Evolutionary conservation across 2,329 filamentous ascomycete species (phyloP), one percentile per base, ranked within the genome.

Genomic region (Curvularia sp.): DNA sequence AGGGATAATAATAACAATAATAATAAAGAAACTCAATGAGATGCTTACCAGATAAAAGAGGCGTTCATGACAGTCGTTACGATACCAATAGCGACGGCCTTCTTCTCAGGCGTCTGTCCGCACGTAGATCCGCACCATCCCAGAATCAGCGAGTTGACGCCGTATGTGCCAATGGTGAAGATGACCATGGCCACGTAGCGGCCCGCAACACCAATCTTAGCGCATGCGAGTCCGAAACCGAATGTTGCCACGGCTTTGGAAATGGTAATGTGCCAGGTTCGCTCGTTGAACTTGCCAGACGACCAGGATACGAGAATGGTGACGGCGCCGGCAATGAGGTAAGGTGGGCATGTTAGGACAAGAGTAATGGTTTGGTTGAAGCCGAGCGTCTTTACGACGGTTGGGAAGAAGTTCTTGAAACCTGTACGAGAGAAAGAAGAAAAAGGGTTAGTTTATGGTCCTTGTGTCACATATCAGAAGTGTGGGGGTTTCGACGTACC

Each of bases 331-430:
- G 68, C 68, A 23, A 70, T 68, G 36, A 69, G 61, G 49, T 70
- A 69, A 3, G 68, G 66, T 3, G 68, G 68, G 65, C 68, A 72
- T 0, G 82, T 84, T 61, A 86, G 77, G 10, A 83, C 76, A 0
- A 85, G 76, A 0, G 83, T 84, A 51, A 83, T 74, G 1, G 80
- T 84, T 1, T 73, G 76, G 54, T 72, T 75, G 70, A 84, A 84
- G 0, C 81, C 81, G 0, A 85, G 77, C 0, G 82, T 83, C 63
- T 81, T 69, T 54, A 84, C 80, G 28, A 83, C 80, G 6, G 78
- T 78, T 1, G 77, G 78, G 63, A 78, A 81, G 71, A 79, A 81
- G 67, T 80, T 80, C 64, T 83, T 79, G 66, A 81, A 81, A 1
- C 47, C 47, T 36, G 32, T 36, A 36, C 15, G n/a, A 36, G 32